Conservation (phyloP, 2,329 filamentous ascomycete species). For the Microdochium nivale region DNA sequence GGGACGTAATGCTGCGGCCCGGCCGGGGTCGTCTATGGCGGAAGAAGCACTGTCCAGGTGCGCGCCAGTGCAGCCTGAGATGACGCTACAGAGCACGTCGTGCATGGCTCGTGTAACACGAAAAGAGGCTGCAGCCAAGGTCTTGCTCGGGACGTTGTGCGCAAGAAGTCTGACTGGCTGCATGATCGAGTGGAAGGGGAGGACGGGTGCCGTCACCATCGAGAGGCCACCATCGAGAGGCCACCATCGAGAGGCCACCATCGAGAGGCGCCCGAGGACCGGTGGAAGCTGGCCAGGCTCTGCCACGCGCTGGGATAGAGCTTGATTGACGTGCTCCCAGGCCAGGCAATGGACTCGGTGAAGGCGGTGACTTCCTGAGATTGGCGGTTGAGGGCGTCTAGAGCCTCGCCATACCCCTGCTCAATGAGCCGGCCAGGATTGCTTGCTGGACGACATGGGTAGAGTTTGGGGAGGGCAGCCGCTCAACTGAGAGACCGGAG, state of each 20-base stretch:
- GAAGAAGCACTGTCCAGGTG: neutral
- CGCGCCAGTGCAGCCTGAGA: neutral
- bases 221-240: too few species aligned
- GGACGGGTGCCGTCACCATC: too few species aligned
- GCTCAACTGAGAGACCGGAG: neutral
- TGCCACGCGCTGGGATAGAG: too few species aligned
- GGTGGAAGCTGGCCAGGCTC: too few species aligned
- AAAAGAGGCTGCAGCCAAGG: neutral
- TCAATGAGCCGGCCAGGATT: neutral
- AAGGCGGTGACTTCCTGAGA: neutral
- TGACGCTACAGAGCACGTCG: neutral
- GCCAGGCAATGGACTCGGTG: neutral
- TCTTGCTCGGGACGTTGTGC: too few species aligned
- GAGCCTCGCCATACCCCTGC: neutral
- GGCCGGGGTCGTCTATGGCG: neutral
- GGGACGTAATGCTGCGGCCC: neutral
- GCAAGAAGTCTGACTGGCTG: too few species aligned
- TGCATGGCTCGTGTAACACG: neutral
- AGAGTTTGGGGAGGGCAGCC: neutral
- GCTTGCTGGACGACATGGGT: neutral
- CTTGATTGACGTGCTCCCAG: neutral
- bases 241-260: too few species aligned
- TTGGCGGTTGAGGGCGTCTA: neutral
- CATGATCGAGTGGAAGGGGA: too few species aligned
- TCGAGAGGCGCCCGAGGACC: too few species aligned